Evolutionary conservation across 176 grass and related monocot genomes (phyloP).

Genomic region (Canna indica): DNA sequence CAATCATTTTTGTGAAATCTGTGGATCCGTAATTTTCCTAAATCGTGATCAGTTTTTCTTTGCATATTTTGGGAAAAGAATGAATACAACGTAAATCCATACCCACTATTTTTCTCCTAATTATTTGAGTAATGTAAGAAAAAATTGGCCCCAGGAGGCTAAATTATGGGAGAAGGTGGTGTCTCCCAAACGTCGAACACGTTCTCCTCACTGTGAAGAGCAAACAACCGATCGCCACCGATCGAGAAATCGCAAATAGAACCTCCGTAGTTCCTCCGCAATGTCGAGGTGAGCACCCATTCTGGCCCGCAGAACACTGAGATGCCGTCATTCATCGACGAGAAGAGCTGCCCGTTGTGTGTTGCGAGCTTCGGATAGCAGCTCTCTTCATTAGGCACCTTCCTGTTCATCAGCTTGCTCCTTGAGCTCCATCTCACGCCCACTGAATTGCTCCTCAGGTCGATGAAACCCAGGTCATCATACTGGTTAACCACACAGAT

Average conservation of each 20-base stretch:
- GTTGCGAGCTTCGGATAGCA: slow-evolving; percentile 93
- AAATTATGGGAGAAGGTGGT: slow-evolving; percentile 38
- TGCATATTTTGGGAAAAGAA: no score
- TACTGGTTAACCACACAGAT: slow-evolving; percentile 95
- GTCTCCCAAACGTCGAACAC: slow-evolving; percentile 98
- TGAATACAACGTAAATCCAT: no score
- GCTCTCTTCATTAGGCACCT: slow-evolving; percentile 68
- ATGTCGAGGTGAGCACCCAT: slow-evolving; percentile 69
- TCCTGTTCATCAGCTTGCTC: slow-evolving; percentile 81
- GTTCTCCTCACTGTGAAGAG: slow-evolving; percentile 91
- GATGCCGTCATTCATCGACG: slow-evolving; percentile 89
- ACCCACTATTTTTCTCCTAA: no score
- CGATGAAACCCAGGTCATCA: slow-evolving; percentile 91
- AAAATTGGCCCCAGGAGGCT: not conserved
- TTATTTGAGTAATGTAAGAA: not conserved
- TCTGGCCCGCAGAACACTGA: slow-evolving; percentile 91
- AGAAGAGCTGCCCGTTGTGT: slow-evolving; percentile 87
- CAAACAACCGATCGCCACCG: slow-evolving; percentile 80
- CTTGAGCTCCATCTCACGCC: slow-evolving; percentile 87
- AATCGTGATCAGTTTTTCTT: no score
- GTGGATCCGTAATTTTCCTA: no score
- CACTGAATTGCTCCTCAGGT: slow-evolving; percentile 34
- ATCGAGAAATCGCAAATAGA: slow-evolving; percentile 95
- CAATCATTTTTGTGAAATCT: not conserved
- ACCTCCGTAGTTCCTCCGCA: slow-evolving; percentile 65